A percentile compares a stretch with the other conserved stretches of the same genome.
Evolutionary conservation across 2,329 filamentous ascomycete genomes (phyloP).

Genomic region (Hymenoscyphus occultus): DNA sequence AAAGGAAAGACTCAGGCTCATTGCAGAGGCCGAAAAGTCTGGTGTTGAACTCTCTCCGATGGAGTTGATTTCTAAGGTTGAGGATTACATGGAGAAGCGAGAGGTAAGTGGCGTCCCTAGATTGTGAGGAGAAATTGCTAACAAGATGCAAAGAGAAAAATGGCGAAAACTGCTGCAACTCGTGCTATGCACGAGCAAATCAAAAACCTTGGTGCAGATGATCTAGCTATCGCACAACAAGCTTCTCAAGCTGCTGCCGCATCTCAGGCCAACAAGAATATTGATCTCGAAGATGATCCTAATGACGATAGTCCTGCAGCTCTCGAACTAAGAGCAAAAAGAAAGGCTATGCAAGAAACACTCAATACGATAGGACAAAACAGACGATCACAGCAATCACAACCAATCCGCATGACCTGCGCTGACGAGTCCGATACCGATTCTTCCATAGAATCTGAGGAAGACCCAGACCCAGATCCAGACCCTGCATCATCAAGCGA

Average conservation of each 20-base stretch:
- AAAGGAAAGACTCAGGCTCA: conserved; percentile 15
- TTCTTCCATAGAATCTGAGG: background rate
- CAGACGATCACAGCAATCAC: background rate
- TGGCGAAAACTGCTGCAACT: background rate
- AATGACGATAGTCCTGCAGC: conserved; percentile 1
- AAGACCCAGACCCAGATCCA: conserved; percentile 2
- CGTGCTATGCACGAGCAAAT: background rate
- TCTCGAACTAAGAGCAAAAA: background rate
- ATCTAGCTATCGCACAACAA: background rate
- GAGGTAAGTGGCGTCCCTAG: conserved; percentile 14
- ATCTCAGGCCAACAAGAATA: background rate
- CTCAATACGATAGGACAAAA: background rate
- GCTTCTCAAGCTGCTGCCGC: background rate
- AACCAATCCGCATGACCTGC: background rate
- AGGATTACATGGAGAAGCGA: conserved; percentile 21
- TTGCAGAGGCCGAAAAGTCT: conserved; percentile 13
- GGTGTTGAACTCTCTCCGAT: conserved; percentile 14
- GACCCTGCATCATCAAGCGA: background rate
- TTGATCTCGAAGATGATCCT: background rate
- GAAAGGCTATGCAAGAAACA: background rate
- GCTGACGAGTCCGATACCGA: background rate
- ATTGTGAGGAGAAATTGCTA: too few relatives aligned
- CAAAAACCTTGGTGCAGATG: background rate
- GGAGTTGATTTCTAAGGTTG: conserved; percentile 16
- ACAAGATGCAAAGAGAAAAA: background rate